Base-by-base conservation (phyloP, 73 alveolate genomes). In the Uronychia setigera region DNA sequence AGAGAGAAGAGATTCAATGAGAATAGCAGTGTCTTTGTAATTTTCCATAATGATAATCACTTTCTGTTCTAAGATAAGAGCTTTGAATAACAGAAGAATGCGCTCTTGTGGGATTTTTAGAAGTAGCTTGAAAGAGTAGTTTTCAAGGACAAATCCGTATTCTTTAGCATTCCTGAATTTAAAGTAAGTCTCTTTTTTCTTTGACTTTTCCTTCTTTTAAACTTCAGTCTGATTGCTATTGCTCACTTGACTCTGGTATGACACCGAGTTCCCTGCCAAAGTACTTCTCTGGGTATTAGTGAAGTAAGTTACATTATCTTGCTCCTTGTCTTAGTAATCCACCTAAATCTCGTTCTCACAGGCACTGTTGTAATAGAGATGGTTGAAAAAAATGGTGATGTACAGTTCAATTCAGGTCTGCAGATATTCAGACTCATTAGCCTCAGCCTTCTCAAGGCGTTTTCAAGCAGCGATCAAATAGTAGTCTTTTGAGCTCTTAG, bases 101-200 rank as follows among this genome's bases (percentile, higher is more conserved):
- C 83, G 60, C 33, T 87, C 85, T 19, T 88, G 93, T 26, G 83
- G 83, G 27, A 87, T 30, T 13, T 74, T 19, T 27, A 87, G 80
- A 1, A 87, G 83, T 1, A 87, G 82, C 75, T 87, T 89, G 31
- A 87, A 80, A 32, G 84, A 31, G 75, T 80, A 87, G 74, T 87
- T 80, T 74, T 81, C 88, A 0, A 87, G 75, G 29, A 85, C 58
- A 80, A 87, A 87, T n/a, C 93, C 93, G 59, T 32, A 67, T 1
- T 79, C 74, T 27, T 60, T 78, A 1, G 57, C 57, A 85, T 85
- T 85, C 35, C 91, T 29, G 79, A 13, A 76, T 31, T 78, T 76
- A 32, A 85, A 78, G 58, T 27, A 85, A 76, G 83, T 32, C 31
- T 83, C 79, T 1, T 60, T 76, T 0, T 74, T 29, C 82, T 85